Evolutionary conservation across 345 rosid species (phyloP).

Genomic region (Eucalyptus dawsonii): DNA sequence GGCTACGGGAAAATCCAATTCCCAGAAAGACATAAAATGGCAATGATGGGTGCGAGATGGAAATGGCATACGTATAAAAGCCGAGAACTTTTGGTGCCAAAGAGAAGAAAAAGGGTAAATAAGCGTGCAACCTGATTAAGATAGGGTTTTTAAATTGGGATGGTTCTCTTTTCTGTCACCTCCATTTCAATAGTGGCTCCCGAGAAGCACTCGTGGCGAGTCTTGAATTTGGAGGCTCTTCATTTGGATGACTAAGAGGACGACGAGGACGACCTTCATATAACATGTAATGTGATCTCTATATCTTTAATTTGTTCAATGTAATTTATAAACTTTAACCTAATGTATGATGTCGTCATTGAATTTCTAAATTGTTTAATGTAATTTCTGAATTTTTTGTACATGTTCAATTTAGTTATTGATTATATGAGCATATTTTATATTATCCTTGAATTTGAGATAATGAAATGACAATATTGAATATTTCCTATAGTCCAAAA

Average conservation of each 20-base stretch:
- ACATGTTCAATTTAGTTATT: background rate
- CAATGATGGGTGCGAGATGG: background rate
- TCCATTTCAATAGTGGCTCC: background rate
- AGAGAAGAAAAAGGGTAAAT: background rate
- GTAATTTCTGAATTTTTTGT: rapidly evolving
- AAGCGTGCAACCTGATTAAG: background rate
- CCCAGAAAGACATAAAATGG: background rate
- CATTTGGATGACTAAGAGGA: background rate
- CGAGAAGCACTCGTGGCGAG: background rate
- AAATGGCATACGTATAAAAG: background rate
- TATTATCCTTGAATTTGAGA: background rate
- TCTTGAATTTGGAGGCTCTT: background rate
- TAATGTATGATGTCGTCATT: too few species aligned
- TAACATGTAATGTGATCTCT: background rate
- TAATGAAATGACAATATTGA: too few species aligned
- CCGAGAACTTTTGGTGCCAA: background rate
- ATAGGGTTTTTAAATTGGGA: background rate
- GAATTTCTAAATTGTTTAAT: background rate
- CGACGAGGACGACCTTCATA: background rate
- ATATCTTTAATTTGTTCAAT: too few species aligned
- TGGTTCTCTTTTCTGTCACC: background rate
- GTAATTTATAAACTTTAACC: too few species aligned
- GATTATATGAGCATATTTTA: background rate
- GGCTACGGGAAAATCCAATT: background rate
- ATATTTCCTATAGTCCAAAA: rapidly evolving